phyloP scores from a whole-genome alignment of 1,284 basidiomycete species.

The Ceratobasidium sp. region DNA sequence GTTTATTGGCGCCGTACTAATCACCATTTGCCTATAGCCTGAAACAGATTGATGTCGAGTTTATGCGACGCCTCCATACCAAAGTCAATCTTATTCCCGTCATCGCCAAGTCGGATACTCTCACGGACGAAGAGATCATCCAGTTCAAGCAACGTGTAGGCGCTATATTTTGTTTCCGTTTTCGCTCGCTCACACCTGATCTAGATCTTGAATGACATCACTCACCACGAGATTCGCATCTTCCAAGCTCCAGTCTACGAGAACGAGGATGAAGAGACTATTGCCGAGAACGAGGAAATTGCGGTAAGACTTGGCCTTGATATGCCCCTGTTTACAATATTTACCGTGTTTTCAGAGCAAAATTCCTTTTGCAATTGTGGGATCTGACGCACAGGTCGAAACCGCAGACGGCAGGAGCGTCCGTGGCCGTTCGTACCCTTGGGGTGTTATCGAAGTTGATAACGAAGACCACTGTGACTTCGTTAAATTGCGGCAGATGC shows the following conservation, averaged over 20 bases:
- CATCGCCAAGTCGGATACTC: conserved; percentile 95
- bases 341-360: conserved; percentile 68
- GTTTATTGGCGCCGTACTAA: neutral
- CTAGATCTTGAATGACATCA: conserved; percentile 91
- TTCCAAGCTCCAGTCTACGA: conserved; percentile 97
- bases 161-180: conserved; percentile 3
- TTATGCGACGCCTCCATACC: conserved; percentile 95
- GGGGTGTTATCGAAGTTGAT: conserved; percentile 98
- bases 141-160: conserved; percentile 92
- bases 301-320: conserved; percentile 60
- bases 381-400: conserved; percentile 84
- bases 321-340: neutral
- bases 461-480: conserved; percentile 99
- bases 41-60: conserved; percentile 97
- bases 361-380: conserved; percentile 97
- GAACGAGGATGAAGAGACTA: conserved; percentile 96
- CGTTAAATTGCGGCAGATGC: conserved; percentile 98
- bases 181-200: neutral
- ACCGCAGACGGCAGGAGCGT: conserved; percentile 90
- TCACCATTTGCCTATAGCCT: conserved; percentile 65
- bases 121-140: conserved; percentile 94
- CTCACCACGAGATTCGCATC: conserved; percentile 93
- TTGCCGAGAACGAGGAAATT: conserved; percentile 96
- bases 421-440: conserved; percentile 93
- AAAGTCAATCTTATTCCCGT: conserved; percentile 98